Percentiles rank a stretch among this genome's conserved stretches.
These are phyloP conservation scores for Alternaria alternata DNA, from an alignment of 2,329 filamentous ascomycete genomes.

Conservation along the genomic window DNA sequence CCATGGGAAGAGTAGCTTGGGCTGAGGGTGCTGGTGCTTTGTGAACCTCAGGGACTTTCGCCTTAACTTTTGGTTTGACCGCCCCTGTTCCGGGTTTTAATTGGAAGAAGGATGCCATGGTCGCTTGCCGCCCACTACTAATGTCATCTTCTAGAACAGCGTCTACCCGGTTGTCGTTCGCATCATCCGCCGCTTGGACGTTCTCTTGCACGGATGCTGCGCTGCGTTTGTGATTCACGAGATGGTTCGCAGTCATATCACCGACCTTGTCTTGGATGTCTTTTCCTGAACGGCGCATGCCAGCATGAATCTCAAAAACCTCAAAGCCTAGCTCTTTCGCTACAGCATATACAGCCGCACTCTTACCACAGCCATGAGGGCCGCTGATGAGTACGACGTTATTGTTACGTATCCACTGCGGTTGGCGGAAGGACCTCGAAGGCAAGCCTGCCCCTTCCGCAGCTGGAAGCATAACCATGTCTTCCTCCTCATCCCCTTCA, in stretches of 20 bases:
- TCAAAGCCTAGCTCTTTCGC: conserved; percentile 93
- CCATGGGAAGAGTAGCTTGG: conserved; percentile 33
- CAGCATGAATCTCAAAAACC: conserved; percentile 91
- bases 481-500: conserved; percentile 45
- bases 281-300: conserved; percentile 82
- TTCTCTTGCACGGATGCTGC: conserved; percentile 37
- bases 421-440: conserved; percentile 45
- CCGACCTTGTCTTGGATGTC: conserved; percentile 92
- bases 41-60: conserved; percentile 20
- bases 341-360: conserved; percentile 87
- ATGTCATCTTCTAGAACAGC: conserved; percentile 65
- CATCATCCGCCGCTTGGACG: conserved; percentile 29
- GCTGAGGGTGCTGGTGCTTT: conserved; percentile 23
- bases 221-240: conserved; percentile 68
- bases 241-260: conserved; percentile 95
- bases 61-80: conserved; percentile 27
- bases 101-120: conserved; percentile 83
- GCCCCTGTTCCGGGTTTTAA: conserved; percentile 35
- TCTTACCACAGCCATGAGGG: conserved; percentile 90
- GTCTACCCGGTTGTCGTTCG: conserved; percentile 48
- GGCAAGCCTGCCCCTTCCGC: conserved; percentile 66
- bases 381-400: conserved; percentile 91
- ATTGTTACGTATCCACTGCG: conserved; percentile 52
- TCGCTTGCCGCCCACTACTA: conserved; percentile 76
- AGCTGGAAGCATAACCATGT: conserved; percentile 72